phyloP scores from a whole-genome alignment of 495 filamentous ascomycete genomes.

The Aspergillus ostianus region DNA sequence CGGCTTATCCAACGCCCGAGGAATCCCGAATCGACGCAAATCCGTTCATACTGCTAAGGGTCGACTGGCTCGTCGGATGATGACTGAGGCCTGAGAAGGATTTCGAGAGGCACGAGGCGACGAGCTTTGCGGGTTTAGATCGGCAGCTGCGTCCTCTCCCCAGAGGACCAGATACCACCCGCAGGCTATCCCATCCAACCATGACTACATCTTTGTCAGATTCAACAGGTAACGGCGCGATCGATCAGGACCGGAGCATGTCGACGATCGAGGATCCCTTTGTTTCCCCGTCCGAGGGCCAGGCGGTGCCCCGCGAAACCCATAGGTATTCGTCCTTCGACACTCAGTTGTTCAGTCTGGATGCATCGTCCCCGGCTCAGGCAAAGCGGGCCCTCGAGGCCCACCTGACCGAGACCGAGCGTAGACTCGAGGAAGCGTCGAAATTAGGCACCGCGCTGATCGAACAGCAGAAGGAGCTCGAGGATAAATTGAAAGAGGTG shows the following conservation, averaged over 20 bases:
- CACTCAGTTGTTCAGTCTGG: constrained; percentile 72
- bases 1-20: constrained; percentile 26
- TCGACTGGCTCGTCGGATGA: constrained; percentile 26
- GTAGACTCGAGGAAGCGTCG: constrained; percentile 85
- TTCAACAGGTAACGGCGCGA: constrained; percentile 3
- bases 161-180: constrained; percentile 15
- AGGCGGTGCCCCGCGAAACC: constrained; percentile 46
- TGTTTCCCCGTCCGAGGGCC: constrained; percentile 37
- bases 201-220: constrained; percentile 5
- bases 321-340: constrained; percentile 80
- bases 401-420: constrained; percentile 86
- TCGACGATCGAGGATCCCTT: constrained; percentile 56
- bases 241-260: constrained; percentile 23
- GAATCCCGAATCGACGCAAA: constrained; percentile 4
- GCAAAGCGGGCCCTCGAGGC: constrained; percentile 86
- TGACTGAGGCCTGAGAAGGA: constrained; percentile 33
- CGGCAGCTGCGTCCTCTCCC: constrained; percentile 10
- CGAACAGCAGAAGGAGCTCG: constrained; percentile 76
- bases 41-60: background rate
- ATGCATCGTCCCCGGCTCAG: constrained; percentile 75
- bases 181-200: constrained; percentile 10
- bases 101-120: constrained; percentile 18
- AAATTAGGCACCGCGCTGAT: constrained; percentile 83
- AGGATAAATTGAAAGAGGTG: constrained; percentile 78
- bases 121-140: constrained; percentile 25